Evolutionary conservation across 441 rosid species (phyloP), one percentile per base, ranked within the genome.

Genomic region (Gossypium laxum): DNA sequence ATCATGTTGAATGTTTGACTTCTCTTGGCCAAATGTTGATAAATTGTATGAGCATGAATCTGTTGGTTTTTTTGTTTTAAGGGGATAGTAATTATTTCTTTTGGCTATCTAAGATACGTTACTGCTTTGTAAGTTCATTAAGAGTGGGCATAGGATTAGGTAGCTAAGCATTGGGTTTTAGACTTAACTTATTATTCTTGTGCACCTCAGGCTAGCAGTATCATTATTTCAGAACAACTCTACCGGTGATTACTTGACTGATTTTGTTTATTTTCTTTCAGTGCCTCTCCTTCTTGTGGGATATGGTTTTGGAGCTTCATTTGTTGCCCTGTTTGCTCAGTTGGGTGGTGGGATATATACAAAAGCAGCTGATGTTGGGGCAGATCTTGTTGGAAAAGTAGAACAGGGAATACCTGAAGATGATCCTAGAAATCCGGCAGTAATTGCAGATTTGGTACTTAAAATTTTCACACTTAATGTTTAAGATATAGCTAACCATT

Each of bases 291-390:
- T 94, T 68, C 96, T 94, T 8, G 98, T 92, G 71, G 98, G 99
- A 72, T 94, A 90, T 85, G 99, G 99, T 73, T 94, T 92, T 83
- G 99, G 99, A 77, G 99, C 99, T 74, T 92, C 99, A 55, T 94
- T 94, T 84, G 99, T 94, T 72, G 99, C 99, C 48, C 86, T 94
- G 67, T 94, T 94, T 80, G 99, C 99, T 81, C 99, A 94, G 84
- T 81, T 94, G 82, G 99, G 99, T 81, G 99, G 99, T 80, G 98
- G 99, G 74, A 94, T 94, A 82, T 92, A 79, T 73, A 94, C 98
- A 43, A 94, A 94, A 84, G 99, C 98, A 54, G 99, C 99, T 85
- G 99, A 94, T 86, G 99, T 94, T 66, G 99, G 99, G 68, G 99
- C 99, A 73, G 99, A 94, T 78, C 96, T 94, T 30, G 98, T 94